Conservation (phyloP, 2,329 filamentous ascomycete genomes). For the Penicillium expansum region DNA sequence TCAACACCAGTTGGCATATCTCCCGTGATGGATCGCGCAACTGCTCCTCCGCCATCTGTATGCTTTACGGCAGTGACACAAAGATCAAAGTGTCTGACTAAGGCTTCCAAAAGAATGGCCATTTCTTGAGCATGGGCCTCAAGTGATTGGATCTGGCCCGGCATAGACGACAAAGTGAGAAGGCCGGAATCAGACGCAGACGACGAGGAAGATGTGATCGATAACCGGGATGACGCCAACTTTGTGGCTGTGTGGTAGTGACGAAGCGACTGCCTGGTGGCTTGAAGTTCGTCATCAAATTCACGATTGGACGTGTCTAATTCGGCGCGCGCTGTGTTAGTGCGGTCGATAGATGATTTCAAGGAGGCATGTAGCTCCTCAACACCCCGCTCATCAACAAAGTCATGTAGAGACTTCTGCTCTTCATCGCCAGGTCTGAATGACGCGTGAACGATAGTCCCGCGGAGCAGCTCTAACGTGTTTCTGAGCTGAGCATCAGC, state of each 20-base stretch:
- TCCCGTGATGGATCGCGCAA: slow-evolving; percentile 63
- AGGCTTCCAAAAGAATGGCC: slow-evolving; percentile 73
- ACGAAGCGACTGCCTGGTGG: slow-evolving; percentile 59
- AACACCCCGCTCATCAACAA: slow-evolving; percentile 63
- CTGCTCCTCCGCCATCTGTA: slow-evolving; percentile 76
- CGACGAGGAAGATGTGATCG: slow-evolving; percentile 34
- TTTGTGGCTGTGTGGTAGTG: slow-evolving; percentile 41
- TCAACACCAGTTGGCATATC: slow-evolving; percentile 57
- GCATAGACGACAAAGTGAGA: slow-evolving; percentile 44
- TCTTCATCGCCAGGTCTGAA: slow-evolving; percentile 51
- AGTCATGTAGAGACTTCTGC: slow-evolving; percentile 62
- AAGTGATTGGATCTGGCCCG: slow-evolving; percentile 59
- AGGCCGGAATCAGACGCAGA: slow-evolving; percentile 35
- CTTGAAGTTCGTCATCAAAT: slow-evolving; percentile 71
- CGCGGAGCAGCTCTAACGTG: slow-evolving; percentile 55
- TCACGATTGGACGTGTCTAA: slow-evolving; percentile 55
- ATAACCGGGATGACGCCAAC: slow-evolving; percentile 38
- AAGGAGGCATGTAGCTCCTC: slow-evolving; percentile 57
- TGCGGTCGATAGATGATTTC: slow-evolving; percentile 60
- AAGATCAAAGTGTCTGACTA: slow-evolving; percentile 87
- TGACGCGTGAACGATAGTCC: slow-evolving; percentile 58
- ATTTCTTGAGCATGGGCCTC: slow-evolving; percentile 76
- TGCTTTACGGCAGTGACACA: slow-evolving; percentile 89
- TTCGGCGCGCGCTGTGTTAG: slow-evolving; percentile 59
- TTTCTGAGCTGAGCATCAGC: slow-evolving; percentile 57